A percentile compares a stretch with the other conserved stretches of the same genome.
These are phyloP conservation scores for Carex parvula DNA, from an alignment of 176 grass and related monocot species.

Conservation along the genomic window DNA sequence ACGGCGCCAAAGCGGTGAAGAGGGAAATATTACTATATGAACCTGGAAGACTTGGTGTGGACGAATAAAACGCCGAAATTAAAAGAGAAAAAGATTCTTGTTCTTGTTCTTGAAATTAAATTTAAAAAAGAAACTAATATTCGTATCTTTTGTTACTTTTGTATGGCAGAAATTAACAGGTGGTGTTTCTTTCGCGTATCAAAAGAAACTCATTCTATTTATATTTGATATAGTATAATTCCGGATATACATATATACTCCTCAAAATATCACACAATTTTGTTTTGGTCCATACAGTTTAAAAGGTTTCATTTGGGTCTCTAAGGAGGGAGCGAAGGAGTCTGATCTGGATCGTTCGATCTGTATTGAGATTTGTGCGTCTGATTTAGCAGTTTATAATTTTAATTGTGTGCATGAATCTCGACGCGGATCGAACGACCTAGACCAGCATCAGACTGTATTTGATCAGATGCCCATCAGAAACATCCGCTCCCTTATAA, in stretches of 20 bases:
- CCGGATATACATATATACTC: background rate
- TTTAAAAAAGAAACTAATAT: background rate
- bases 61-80: conserved; percentile 1
- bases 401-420: too few species aligned
- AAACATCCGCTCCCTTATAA: too few species aligned
- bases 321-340: too few species aligned
- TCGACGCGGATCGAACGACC: too few species aligned
- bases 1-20: conserved; percentile 23
- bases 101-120: background rate
- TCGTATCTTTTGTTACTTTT: conserved; percentile 9
- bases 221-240: background rate
- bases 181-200: background rate
- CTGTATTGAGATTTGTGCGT: too few species aligned
- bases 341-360: too few species aligned
- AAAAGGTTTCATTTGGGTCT: background rate
- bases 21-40: background rate
- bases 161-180: background rate
- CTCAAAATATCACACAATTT: too few species aligned
- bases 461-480: too few species aligned
- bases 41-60: background rate
- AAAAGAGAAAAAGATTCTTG: background rate
- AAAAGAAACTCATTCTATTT: background rate
- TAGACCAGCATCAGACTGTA: too few species aligned
- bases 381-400: too few species aligned
- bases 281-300: background rate